Conservation (phyloP, 495 filamentous ascomycete species). For the Chaetomium tenue region DNA sequence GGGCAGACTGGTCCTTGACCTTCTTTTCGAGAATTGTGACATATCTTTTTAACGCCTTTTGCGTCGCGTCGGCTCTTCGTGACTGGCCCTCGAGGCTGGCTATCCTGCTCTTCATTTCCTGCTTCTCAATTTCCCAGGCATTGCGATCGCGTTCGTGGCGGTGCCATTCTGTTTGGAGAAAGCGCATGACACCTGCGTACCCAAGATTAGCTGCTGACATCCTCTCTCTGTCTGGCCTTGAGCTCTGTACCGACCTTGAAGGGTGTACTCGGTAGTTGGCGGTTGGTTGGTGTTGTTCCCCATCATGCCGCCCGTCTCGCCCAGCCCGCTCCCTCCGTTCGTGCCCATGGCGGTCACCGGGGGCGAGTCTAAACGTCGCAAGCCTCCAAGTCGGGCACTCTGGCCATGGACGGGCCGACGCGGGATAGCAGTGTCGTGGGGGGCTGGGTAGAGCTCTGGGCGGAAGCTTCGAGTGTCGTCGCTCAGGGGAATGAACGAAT, state of each 20-base stretch:
- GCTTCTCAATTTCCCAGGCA: conserved; percentile 97
- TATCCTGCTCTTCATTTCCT: conserved; percentile 98
- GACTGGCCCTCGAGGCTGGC: conserved; percentile 90
- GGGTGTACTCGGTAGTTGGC: conserved; percentile 93
- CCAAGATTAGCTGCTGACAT: conserved; percentile 19
- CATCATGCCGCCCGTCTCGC: conserved; percentile 40
- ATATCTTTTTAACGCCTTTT: conserved; percentile 84
- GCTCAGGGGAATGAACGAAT: neutral
- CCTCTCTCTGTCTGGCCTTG: neutral
- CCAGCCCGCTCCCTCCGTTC: conserved; percentile 58
- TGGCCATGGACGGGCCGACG: conserved; percentile 30
- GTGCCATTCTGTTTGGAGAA: conserved; percentile 99
- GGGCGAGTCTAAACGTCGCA: conserved; percentile 57
- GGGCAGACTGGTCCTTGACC: conserved; percentile 66
- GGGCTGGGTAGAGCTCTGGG: conserved; percentile 1
- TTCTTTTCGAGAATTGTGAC: conserved; percentile 87
- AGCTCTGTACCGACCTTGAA: conserved; percentile 68
- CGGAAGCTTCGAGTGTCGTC: neutral
- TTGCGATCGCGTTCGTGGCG: conserved; percentile 97
- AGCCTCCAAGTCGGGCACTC: conserved; percentile 10
- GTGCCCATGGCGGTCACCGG: conserved; percentile 62
- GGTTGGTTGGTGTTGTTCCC: conserved; percentile 57
- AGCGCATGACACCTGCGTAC: conserved; percentile 89
- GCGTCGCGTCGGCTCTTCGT: conserved; percentile 76
- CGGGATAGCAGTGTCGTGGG: conserved; percentile 13